Conservation (phyloP, 1,284 basidiomycete species). For the Austroboletus novae-zelandiae region DNA sequence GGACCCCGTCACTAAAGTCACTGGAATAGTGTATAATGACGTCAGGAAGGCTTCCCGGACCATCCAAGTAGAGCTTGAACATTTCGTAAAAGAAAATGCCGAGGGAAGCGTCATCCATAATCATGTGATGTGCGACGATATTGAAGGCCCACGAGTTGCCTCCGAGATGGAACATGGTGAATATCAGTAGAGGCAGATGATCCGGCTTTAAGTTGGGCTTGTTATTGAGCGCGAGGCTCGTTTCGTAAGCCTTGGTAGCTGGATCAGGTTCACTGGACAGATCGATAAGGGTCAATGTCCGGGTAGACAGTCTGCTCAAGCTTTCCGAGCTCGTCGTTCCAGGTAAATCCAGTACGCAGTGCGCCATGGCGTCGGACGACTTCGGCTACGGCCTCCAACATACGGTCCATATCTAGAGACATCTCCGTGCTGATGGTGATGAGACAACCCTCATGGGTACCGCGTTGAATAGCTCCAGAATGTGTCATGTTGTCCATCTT, state of each 20-base stretch:
- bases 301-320: not conserved
- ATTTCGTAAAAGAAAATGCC: slow-evolving; percentile 30
- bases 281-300: not conserved
- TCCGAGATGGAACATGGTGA: slow-evolving; percentile 25
- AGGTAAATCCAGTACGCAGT: slow-evolving; percentile 25
- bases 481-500: slow-evolving; percentile 28
- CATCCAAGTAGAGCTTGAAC: slow-evolving; percentile 26
- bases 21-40: slow-evolving; percentile 26
- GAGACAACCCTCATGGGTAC: slow-evolving; percentile 28
- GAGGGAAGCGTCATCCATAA: slow-evolving; percentile 26
- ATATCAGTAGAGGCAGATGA: slow-evolving; percentile 18
- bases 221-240: slow-evolving; percentile 13
- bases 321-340: slow-evolving; percentile 24
- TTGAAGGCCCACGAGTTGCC: slow-evolving; percentile 24
- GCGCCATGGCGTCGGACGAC: slow-evolving; percentile 27
- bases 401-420: slow-evolving; percentile 21
- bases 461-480: slow-evolving; percentile 30
- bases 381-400: slow-evolving; percentile 24
- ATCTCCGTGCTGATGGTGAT: slow-evolving; percentile 21
- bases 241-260: slow-evolving; percentile 12
- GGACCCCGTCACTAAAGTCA: slow-evolving; percentile 30
- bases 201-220: slow-evolving; percentile 7
- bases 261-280: not conserved
- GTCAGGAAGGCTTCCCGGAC: slow-evolving; percentile 20
- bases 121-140: slow-evolving; percentile 26